Evolutionary conservation across 2,329 filamentous ascomycete genomes (phyloP).

Genomic region (Pseudogymnoascus sp.): DNA sequence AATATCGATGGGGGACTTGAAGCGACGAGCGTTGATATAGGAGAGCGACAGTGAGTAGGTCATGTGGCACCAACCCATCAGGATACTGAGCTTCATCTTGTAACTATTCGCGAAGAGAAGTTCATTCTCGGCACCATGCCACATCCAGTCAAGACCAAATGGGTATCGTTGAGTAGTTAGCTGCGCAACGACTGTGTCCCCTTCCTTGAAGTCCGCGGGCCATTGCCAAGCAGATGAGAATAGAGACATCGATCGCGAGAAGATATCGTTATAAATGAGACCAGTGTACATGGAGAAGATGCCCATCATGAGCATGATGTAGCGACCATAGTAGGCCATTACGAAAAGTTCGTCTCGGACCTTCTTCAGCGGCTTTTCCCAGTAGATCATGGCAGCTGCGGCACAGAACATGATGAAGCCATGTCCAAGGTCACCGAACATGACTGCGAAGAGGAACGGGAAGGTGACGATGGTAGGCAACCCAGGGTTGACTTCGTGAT

Average conservation of each 20-base stretch:
- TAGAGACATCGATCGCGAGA: conserved; percentile 85
- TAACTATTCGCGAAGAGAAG: conserved; percentile 95
- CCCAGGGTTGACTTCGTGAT: conserved; percentile 93
- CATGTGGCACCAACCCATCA: conserved; percentile 97
- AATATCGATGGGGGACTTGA: conserved; percentile 90
- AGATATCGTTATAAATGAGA: conserved; percentile 94
- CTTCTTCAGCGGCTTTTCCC: conserved; percentile 88
- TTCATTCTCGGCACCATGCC: conserved; percentile 94
- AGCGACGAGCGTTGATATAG: conserved; percentile 88
- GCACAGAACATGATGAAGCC: conserved; percentile 81
- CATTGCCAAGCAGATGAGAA: conserved; percentile 88
- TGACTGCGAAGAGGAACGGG: conserved; percentile 98
- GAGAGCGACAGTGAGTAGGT: conserved; percentile 94
- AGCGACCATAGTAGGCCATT: conserved; percentile 98
- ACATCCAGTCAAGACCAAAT: conserved; percentile 91
- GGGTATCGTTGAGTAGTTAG: conserved; percentile 79
- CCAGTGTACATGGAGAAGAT: conserved; percentile 96
- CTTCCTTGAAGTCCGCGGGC: conserved; percentile 60
- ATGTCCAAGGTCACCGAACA: conserved; percentile 98
- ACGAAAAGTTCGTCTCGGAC: conserved; percentile 87
- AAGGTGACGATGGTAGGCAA: conserved; percentile 95
- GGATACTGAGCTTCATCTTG: conserved; percentile 99
- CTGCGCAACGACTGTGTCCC: conserved; percentile 56
- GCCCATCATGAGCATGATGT: conserved; percentile 98
- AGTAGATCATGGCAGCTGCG: conserved; percentile 90